Conservation (phyloP, 2,329 filamentous ascomycete species). For the Aspergillus proliferans region DNA sequence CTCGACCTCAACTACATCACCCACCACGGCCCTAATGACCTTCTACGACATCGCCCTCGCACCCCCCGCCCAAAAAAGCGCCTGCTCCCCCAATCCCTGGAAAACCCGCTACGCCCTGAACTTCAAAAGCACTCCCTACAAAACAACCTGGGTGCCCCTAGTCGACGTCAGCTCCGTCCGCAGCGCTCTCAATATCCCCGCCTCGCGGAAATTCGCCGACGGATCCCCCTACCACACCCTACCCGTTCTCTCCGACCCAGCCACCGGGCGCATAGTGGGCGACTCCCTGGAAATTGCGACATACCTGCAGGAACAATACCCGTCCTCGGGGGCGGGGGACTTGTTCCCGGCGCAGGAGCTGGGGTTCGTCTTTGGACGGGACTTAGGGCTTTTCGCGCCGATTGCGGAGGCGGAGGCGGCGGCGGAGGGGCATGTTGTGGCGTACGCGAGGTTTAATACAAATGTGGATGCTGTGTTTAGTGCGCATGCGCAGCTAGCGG, state of each 20-base stretch:
- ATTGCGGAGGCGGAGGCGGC: slow-evolving; percentile 33
- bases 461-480: slow-evolving; percentile 51
- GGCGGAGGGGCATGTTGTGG: slow-evolving; percentile 18
- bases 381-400: slow-evolving; percentile 28
- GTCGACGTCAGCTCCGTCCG: slow-evolving; percentile 49
- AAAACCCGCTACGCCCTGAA: slow-evolving; percentile 49
- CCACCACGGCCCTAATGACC: slow-evolving; percentile 16
- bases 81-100: slow-evolving; percentile 47
- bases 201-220: slow-evolving; percentile 51
- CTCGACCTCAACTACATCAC: background rate
- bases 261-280: slow-evolving; percentile 42
- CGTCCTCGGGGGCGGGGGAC: slow-evolving; percentile 38
- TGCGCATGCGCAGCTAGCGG: slow-evolving; percentile 38
- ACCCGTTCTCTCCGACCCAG: slow-evolving; percentile 49
- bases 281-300: slow-evolving; percentile 62
- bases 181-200: slow-evolving; percentile 39
- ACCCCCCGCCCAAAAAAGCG: slow-evolving; percentile 23
- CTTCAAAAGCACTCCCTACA: slow-evolving; percentile 44
- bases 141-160: slow-evolving; percentile 49
- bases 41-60: slow-evolving; percentile 46
- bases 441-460: slow-evolving; percentile 48
- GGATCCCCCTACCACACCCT: slow-evolving; percentile 56
- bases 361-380: slow-evolving; percentile 33
- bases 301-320: slow-evolving; percentile 51
- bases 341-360: slow-evolving; percentile 45